phyloP scores from a whole-genome alignment of 1,284 basidiomycete species.

The Mixia osmundae region DNA sequence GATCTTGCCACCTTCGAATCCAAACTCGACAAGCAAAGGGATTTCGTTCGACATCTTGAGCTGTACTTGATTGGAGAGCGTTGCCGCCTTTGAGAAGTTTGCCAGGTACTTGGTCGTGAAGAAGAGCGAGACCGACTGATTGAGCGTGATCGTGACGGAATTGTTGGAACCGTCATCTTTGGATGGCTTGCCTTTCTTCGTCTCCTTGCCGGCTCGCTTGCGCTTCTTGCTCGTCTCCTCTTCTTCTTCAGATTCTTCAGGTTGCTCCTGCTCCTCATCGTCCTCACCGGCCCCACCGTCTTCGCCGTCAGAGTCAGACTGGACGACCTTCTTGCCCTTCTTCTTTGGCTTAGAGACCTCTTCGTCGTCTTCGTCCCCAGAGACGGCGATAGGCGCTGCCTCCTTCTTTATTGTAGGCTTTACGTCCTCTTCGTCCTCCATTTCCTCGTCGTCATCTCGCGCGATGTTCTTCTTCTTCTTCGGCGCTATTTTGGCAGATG shows the following conservation, averaged over 20 bases:
- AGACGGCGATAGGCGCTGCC: slow-evolving; percentile 11
- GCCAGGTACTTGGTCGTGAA: slow-evolving; percentile 94
- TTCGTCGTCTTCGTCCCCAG: not conserved
- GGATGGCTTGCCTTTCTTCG: slow-evolving; percentile 17
- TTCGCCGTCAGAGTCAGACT: slow-evolving; percentile 11
- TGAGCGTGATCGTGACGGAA: slow-evolving; percentile 43
- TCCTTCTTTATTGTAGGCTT: slow-evolving; percentile 29
- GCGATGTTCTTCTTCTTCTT: slow-evolving; percentile 15
- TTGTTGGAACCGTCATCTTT: not conserved
- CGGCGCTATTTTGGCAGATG: slow-evolving; percentile 12
- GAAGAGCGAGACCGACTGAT: slow-evolving; percentile 65
- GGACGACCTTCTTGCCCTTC: slow-evolving; percentile 7
- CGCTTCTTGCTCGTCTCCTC: slow-evolving; percentile 10
- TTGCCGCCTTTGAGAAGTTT: slow-evolving; percentile 84
- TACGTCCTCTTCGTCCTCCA: slow-evolving; percentile 25
- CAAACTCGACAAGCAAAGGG: slow-evolving; percentile 64
- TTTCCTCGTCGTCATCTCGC: slow-evolving; percentile 25
- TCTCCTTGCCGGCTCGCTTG: slow-evolving; percentile 20
- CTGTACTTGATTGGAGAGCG: slow-evolving; percentile 45
- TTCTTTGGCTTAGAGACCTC: slow-evolving; percentile 1
- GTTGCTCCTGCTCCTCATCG: slow-evolving; percentile 16
- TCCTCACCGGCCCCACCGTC: slow-evolving; percentile 9
- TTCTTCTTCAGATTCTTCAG: slow-evolving; percentile 8
- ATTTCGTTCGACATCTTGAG: slow-evolving; percentile 80
- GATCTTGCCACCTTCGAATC: slow-evolving; percentile 58